Evolutionary conservation across 2,329 filamentous ascomycete species (phyloP), one percentile per base, ranked within the genome.

Genomic region (Ophiostoma sp.): DNA sequence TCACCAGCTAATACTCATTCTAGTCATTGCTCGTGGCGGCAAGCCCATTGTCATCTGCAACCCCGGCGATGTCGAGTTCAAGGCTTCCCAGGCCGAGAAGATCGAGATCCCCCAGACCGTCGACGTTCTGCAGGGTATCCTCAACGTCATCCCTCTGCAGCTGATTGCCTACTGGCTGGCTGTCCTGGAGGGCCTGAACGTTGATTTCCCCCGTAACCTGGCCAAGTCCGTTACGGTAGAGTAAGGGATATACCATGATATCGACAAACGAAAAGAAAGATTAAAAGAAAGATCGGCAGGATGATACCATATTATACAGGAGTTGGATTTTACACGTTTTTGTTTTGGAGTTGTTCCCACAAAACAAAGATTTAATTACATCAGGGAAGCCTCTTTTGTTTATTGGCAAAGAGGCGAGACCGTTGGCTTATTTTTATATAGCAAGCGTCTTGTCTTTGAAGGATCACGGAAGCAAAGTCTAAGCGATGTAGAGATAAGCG

Each of bases 31-130:
- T 78, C 95, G 96, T 82, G 90, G 91, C 80, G 96, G 96, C 81
- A 95, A 96, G 83, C 96, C 96, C 75, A 99, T 99, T 82, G 95
- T 99, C 80, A 98, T 99, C 82, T 99, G 96, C 91, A 98, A 98
- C 86, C 87, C 91, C 72, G 85, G 87, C 77, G 96, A 99, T 80
- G 88, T 91, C 78, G 96, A 98, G 85, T 99, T 99, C 87, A 91
- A 92, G 75, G 83, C 90, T 74, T 93, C 91, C 77, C 92, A 95
- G 85, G 96, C 95, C 55, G 93, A 97, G 87, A 97, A 95, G 88
- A 98, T 99, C 78, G 95, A 98, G 87, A 93, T 99, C 74, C 96
- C 96, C 78, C 92, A 93, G 87, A 98, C 95, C 7, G 94, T 98
- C 75, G 96, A 99, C 82, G 93, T 92, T 79, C 89, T 99, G 74